These are phyloP conservation scores for Metschnikowia similis DNA, from an alignment of 805 yeast genomes.

Conservation along the genomic window DNA sequence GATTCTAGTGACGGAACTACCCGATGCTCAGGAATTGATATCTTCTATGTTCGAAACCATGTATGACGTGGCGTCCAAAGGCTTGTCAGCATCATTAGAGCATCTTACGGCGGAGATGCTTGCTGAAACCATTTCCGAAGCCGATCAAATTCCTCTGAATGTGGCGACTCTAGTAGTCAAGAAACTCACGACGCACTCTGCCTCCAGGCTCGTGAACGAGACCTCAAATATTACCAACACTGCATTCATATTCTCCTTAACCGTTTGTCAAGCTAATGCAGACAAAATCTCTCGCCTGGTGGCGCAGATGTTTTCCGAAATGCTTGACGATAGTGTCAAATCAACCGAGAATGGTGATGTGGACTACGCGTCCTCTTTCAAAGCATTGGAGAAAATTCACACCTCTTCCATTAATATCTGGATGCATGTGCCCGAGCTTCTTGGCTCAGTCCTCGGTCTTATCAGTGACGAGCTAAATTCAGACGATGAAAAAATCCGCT, in stretches of 20 bases:
- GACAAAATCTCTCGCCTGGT: constrained; percentile 73
- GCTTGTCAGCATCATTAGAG: constrained; percentile 51
- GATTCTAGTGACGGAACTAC: constrained; percentile 70
- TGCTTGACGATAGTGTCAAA: constrained; percentile 49
- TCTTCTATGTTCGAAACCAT: constrained; percentile 55
- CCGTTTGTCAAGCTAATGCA: constrained; percentile 63
- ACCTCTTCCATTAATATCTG: constrained; percentile 62
- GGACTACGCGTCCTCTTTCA: constrained; percentile 20
- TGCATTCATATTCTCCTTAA: constrained; percentile 60
- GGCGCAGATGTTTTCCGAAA: constrained; percentile 77
- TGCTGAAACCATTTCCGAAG: constrained; percentile 69
- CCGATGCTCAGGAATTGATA: constrained; percentile 53
- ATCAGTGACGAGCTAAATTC: constrained; percentile 78
- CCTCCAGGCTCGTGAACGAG: constrained; percentile 30
- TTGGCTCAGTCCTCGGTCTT: constrained; percentile 71
- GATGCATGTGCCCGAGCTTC: constrained; percentile 71
- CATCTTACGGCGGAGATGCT: constrained; percentile 66
- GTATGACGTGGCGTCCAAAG: constrained; percentile 46
- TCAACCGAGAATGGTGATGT: constrained; percentile 9
- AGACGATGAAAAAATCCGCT: constrained; percentile 57
- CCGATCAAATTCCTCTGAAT: constrained; percentile 55
- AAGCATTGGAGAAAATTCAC: constrained; percentile 59
- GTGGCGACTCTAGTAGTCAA: constrained; percentile 63
- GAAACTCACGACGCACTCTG: constrained; percentile 31
- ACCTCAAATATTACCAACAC: constrained; percentile 42